phyloP scores from a whole-genome alignment of 768 basidiomycete genomes.

The Pisolithus orientalis region DNA sequence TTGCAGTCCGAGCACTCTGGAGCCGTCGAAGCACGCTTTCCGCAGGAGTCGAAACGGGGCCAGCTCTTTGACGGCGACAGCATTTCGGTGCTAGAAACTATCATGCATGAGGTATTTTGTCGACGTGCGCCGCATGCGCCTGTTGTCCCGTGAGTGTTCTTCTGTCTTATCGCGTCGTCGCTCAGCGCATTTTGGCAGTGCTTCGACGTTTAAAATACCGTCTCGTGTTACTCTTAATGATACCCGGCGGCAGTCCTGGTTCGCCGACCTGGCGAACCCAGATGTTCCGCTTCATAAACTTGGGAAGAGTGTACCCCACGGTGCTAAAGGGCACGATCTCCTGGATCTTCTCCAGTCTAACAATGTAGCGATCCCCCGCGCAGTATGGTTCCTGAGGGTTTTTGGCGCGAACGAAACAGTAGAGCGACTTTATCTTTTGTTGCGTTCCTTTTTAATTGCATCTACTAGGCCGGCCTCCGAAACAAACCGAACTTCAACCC shows the following conservation, averaged over 20 bases:
- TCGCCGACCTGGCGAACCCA: conserved; percentile 75
- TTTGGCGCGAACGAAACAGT: conserved; percentile 87
- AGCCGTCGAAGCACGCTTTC: conserved; percentile 10
- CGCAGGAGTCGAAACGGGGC: conserved; percentile 28
- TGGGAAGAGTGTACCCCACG: conserved; percentile 82
- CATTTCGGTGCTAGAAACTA: conserved; percentile 56
- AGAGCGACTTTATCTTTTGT: conserved; percentile 8
- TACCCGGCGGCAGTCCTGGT: conserved; percentile 75
- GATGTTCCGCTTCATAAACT: conserved; percentile 75
- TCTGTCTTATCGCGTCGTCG: not conserved
- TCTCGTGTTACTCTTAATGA: conserved; percentile 80
- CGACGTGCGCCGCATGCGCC: conserved; percentile 54
- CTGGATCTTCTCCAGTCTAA: conserved; percentile 73
- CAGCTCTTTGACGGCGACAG: conserved; percentile 46
- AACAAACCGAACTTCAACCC: conserved; percentile 80
- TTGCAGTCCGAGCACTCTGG: conserved; percentile 18
- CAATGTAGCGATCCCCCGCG: conserved; percentile 71
- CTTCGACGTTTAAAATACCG: conserved; percentile 71
- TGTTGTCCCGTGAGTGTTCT: conserved; percentile 53
- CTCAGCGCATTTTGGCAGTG: conserved; percentile 20
- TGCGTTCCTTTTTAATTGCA: not conserved
- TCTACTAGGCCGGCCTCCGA: conserved; percentile 56
- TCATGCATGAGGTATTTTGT: conserved; percentile 72
- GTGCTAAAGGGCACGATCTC: conserved; percentile 78
- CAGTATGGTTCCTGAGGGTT: conserved; percentile 84